Conservation (phyloP, 2,329 filamentous ascomycete genomes). For the Botrytis byssoidea region DNA sequence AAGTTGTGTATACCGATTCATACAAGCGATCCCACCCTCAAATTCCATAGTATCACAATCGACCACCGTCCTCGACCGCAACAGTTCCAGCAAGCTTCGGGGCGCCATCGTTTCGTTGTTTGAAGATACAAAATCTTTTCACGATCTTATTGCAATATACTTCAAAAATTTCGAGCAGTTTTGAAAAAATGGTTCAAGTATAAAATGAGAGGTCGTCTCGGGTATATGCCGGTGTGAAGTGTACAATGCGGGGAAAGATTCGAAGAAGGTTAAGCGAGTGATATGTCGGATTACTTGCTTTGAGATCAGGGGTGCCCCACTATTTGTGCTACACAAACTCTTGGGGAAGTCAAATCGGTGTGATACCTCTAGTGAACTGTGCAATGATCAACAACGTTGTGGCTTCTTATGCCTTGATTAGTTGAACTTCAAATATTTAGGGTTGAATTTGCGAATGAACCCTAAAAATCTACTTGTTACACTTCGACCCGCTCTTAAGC, state of each 20-base stretch:
- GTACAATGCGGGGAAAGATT: not conserved
- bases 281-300: constrained; percentile 1
- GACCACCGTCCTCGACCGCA: constrained; percentile 46
- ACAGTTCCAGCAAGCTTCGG: constrained; percentile 43
- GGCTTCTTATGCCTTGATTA: not conserved
- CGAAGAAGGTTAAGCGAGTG: constrained; percentile 4
- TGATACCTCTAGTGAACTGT: not conserved
- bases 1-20: not conserved
- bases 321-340: not conserved
- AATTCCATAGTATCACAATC: constrained; percentile 54
- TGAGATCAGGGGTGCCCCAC: not conserved
- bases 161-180: not conserved
- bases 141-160: not conserved
- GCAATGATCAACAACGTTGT: not conserved
- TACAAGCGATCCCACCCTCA: constrained; percentile 40
- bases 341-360: not conserved
- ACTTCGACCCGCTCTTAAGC: not conserved
- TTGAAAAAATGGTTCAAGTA: not conserved
- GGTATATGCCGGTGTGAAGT: constrained; percentile 1
- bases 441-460: not conserved
- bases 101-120: constrained; percentile 19
- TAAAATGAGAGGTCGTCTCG: not conserved
- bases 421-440: not conserved
- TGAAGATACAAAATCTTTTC: not conserved
- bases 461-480: not conserved